Conservation (phyloP, 2,329 filamentous ascomycete genomes). For the Ophiostoma sp. region DNA sequence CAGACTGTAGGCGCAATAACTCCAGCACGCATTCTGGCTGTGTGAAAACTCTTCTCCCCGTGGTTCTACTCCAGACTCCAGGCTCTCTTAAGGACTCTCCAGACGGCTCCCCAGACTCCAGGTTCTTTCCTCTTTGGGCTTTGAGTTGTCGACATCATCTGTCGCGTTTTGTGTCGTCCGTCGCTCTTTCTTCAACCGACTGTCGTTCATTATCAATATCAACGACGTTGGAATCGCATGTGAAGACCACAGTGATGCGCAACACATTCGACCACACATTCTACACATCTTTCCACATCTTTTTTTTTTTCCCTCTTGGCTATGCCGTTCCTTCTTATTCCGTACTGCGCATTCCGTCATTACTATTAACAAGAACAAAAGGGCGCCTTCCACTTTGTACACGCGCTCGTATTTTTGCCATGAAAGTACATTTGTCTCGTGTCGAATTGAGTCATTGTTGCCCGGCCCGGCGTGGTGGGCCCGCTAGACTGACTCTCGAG, state of each 20-base stretch:
- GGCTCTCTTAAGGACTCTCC: background rate
- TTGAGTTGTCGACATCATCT: background rate
- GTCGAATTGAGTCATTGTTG: background rate
- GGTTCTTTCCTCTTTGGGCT: background rate
- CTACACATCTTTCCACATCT: background rate
- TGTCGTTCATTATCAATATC: background rate
- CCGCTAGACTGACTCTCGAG: constrained; percentile 10
- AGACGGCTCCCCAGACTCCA: background rate
- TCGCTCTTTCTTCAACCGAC: background rate
- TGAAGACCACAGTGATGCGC: background rate
- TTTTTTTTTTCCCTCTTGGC: background rate
- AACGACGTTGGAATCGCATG: background rate
- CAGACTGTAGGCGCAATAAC: background rate
- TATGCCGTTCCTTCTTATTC: constrained; percentile 2
- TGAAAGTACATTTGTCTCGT: background rate
- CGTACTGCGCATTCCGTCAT: background rate
- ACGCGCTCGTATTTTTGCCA: background rate
- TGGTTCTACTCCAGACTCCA: background rate
- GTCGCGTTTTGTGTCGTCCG: background rate
- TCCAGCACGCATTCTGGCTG: background rate
- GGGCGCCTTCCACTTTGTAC: background rate
- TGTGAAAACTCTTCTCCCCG: constrained; percentile 4
- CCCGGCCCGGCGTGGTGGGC: background rate
- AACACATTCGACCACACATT: background rate
- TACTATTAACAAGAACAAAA: too few species aligned